Conservation (phyloP, 805 yeast genomes). For the Yarrowia sp. region DNA sequence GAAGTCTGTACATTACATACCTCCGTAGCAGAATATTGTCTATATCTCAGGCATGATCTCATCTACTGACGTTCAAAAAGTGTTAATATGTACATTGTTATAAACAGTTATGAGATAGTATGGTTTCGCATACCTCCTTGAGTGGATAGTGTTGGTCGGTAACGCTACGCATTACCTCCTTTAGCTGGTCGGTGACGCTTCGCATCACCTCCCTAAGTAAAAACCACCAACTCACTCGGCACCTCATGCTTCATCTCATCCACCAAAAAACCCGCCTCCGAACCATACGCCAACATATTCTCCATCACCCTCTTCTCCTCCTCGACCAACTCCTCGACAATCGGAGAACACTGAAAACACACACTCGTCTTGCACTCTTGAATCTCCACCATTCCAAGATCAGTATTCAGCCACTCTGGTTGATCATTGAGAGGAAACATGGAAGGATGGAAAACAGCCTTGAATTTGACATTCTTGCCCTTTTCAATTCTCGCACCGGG, state of each 20-base stretch:
- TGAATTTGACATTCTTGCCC: constrained; percentile 51
- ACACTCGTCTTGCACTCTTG: constrained; percentile 30
- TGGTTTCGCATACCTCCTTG: too few species aligned
- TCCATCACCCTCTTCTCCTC: constrained; percentile 28
- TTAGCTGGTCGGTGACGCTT: not conserved
- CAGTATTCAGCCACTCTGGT: not conserved
- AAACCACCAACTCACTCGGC: constrained; percentile 33
- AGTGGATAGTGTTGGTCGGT: too few species aligned
- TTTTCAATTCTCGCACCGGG: constrained; percentile 49
- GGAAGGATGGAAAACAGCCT: constrained; percentile 4
- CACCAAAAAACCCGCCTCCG: constrained; percentile 38
- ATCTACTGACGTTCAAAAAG: too few species aligned
- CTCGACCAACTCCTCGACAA: constrained; percentile 33
- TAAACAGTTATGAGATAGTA: too few species aligned
- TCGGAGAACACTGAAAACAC: constrained; percentile 36
- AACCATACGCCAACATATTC: constrained; percentile 38
- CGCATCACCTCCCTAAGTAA: not conserved
- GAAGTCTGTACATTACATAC: too few species aligned
- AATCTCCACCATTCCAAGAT: not conserved
- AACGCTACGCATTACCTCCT: not conserved
- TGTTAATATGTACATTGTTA: not conserved
- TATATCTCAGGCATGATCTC: too few species aligned
- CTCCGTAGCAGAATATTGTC: too few species aligned
- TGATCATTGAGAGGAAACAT: constrained; percentile 8
- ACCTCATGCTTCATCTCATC: constrained; percentile 36